Evolutionary conservation across 1,139 yeast species (phyloP).

Genomic region (Pichia inconspicua): DNA sequence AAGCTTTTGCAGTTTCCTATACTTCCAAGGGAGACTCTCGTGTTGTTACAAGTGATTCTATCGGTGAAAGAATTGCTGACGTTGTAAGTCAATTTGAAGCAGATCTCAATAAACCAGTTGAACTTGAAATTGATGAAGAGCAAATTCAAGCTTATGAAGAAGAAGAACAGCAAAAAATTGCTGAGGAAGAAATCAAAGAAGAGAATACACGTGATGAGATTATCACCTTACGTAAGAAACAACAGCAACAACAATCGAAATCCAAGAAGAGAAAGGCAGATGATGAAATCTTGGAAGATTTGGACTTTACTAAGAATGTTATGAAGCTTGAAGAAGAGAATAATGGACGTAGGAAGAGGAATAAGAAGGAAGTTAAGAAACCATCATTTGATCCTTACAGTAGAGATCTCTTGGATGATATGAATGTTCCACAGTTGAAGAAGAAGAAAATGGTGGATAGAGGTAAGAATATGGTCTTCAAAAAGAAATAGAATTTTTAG

Average conservation of each 20-base stretch:
- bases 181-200: constrained; percentile 6
- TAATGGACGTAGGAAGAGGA: constrained; percentile 19
- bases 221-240: constrained; percentile 40
- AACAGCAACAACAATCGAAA: constrained; percentile 10
- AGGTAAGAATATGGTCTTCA: constrained; percentile 24
- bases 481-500: constrained; percentile 10
- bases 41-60: background rate
- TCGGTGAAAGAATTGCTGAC: constrained; percentile 12
- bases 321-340: constrained; percentile 25
- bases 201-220: constrained; percentile 41
- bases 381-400: constrained; percentile 56
- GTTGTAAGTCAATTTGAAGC: constrained; percentile 10
- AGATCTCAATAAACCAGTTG: constrained; percentile 11
- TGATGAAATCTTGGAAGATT: constrained; percentile 24
- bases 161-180: constrained; percentile 11
- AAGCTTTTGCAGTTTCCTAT: constrained; percentile 13
- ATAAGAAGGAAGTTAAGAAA: constrained; percentile 31
- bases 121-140: constrained; percentile 14
- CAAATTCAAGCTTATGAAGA: constrained; percentile 7
- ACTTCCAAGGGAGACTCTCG: constrained; percentile 2
- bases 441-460: constrained; percentile 22
- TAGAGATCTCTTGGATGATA: constrained; percentile 26
- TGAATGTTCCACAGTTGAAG: constrained; percentile 20
- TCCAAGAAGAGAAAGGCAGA: constrained; percentile 15
- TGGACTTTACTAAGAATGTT: constrained; percentile 46